phyloP scores from a whole-genome alignment of 345 rosid genomes.

The Ceriops decandra region DNA sequence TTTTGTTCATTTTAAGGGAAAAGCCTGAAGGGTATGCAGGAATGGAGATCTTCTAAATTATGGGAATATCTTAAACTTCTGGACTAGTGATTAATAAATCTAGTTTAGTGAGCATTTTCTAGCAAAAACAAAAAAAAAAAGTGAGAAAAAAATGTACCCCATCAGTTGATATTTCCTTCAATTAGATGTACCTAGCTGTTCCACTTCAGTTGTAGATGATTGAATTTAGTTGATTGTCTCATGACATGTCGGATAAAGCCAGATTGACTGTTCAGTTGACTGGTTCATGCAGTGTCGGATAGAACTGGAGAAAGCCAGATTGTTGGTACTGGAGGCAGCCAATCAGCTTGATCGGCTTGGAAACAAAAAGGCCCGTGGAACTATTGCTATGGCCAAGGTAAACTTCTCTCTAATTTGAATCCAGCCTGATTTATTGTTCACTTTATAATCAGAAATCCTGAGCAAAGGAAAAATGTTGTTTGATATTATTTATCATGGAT shows the following conservation, averaged over 20 bases:
- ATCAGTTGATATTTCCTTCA: no score
- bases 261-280: not conserved
- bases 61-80: no score
- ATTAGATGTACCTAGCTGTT: no score
- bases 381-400: slow-evolving; percentile 95
- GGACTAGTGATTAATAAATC: no score
- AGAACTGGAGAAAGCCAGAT: slow-evolving; percentile 74
- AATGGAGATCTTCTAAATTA: no score
- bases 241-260: no score
- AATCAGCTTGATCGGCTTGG: slow-evolving; percentile 88
- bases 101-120: no score
- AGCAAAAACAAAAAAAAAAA: no score
- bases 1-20: not conserved
- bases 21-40: no score
- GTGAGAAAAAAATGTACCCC: no score
- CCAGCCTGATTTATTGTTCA: not conserved
- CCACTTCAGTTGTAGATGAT: no score
- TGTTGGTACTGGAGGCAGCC: slow-evolving; percentile 88
- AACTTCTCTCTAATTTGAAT: not conserved
- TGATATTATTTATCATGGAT: not conserved
- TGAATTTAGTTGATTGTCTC: no score
- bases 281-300: slow-evolving; percentile 62
- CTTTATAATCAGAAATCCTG: not conserved
- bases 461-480: not conserved
- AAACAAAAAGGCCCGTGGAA: slow-evolving; percentile 78